Percentiles rank a stretch among this genome's conserved stretches.
Conservation (phyloP, 2,329 filamentous ascomycete genomes). For the Scortechinia acanthostroma region DNA sequence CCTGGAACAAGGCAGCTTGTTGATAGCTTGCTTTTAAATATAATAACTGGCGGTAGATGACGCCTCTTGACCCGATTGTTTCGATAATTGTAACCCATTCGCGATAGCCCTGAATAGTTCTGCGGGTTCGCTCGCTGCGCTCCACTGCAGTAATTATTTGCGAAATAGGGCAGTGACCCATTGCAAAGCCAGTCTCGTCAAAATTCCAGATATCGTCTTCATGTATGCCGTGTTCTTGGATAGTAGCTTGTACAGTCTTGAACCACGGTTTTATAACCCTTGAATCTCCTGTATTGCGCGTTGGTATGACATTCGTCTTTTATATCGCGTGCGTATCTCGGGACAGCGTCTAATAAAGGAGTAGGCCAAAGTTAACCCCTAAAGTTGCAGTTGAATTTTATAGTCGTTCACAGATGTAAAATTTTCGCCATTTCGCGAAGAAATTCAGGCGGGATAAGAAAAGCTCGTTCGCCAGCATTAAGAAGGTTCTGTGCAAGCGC, state of each 20-base stretch:
- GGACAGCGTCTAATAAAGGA: not conserved
- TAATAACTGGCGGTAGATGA: too few species aligned
- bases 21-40: not conserved
- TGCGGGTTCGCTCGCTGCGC: constrained; percentile 3
- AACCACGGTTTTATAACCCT: not conserved
- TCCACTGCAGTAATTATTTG: constrained; percentile 7
- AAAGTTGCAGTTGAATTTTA: not conserved
- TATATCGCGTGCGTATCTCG: not conserved
- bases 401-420: not conserved
- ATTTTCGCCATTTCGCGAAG: not conserved
- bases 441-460: not conserved
- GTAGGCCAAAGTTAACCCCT: not conserved
- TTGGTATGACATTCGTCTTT: not conserved
- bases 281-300: not conserved
- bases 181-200: constrained; percentile 6
- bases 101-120: constrained; percentile 5
- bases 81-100: constrained; percentile 8
- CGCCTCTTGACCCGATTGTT: constrained; percentile 4
- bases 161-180: constrained; percentile 2
- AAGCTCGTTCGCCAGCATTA: not conserved
- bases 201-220: constrained; percentile 3
- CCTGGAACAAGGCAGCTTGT: not conserved
- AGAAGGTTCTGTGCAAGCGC: not conserved
- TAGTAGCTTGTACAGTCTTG: constrained; percentile 4
- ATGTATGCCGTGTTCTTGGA: constrained; percentile 4